phyloP scores from a whole-genome alignment of 1,284 basidiomycete species.

The Boletellus sp. region DNA sequence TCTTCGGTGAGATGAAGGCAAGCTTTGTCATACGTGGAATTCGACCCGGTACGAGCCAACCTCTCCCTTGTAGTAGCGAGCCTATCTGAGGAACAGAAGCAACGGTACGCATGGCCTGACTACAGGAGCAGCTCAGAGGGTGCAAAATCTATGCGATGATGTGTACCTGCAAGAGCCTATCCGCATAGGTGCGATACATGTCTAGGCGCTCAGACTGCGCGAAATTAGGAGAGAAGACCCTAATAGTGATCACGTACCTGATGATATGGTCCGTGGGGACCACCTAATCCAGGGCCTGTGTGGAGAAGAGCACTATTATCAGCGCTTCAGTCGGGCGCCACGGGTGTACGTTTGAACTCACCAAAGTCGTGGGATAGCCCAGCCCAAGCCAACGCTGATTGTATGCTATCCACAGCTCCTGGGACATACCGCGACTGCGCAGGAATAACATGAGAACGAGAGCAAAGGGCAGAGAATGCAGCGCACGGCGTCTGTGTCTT shows the following conservation, averaged over 20 bases:
- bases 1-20: slow-evolving; percentile 85
- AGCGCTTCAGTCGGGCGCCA: background rate
- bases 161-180: slow-evolving; percentile 70
- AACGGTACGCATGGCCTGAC: slow-evolving; percentile 89
- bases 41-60: slow-evolving; percentile 68
- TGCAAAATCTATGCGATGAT: background rate
- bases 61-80: slow-evolving; percentile 65
- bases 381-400: slow-evolving; percentile 84
- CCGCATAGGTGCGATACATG: slow-evolving; percentile 74
- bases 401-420: slow-evolving; percentile 81
- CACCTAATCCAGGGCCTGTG: slow-evolving; percentile 72
- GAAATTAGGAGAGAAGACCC: background rate
- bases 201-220: slow-evolving; percentile 83
- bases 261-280: slow-evolving; percentile 76
- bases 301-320: background rate
- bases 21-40: slow-evolving; percentile 79
- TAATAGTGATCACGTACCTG: slow-evolving; percentile 51
- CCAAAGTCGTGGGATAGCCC: slow-evolving; percentile 91
- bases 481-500: slow-evolving; percentile 78
- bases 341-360: slow-evolving; percentile 27
- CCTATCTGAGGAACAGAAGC: slow-evolving; percentile 82
- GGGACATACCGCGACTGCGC: slow-evolving; percentile 73
- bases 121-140: slow-evolving; percentile 29
- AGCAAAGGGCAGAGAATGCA: background rate
- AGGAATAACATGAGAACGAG: slow-evolving; percentile 3